Evolutionary conservation across 2,329 filamentous ascomycete species (phyloP), one percentile per base, ranked within the genome.

Genomic region (Pseudonectria foliicola): DNA sequence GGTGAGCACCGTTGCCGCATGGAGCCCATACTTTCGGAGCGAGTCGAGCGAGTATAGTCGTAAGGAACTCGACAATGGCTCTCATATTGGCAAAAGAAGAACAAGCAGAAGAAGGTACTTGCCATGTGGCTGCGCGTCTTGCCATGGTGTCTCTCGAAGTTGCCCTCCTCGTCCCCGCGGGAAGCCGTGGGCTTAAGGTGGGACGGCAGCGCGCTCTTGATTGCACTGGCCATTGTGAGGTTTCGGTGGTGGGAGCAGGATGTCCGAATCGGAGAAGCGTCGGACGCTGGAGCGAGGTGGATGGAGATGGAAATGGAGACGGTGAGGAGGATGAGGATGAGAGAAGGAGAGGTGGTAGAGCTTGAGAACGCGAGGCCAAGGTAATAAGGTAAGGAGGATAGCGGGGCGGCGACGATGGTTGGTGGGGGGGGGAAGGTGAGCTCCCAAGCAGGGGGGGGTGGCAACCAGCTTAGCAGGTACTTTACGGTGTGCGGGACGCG

Each of bases 71-170:
- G 21, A 29, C 10, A 12, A 5, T 13, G 13, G 31, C 11, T n/a
- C 14, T 21, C 29, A 7, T 11, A 15, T 29, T 13, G 25, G 33
- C 25, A 26, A 25, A 26, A 30, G 13, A 13, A 31, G 24, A 4
- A 35, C 40, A 43, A 12, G 15, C 33, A 35, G 25, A 29, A 35
- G 23, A 25, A 34, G 28, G 27, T 39, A 80, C 83, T 77, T 67
- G 84, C 84, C 78, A 89, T 85, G 66, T 89, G 84, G 42, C 82
- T 87, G 63, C 84, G 82, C 50, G 82, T 84, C 76, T 89, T 89
- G 67, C 84, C 84, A 63, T 89, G 85, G 60, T 80, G 79, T 44
- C 72, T 70, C 52, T 73, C 66, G 47, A 78, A 71, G 46, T 67
- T 67, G 45, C 56, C 55, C 43, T 68, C 67, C 32, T 71, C 66